Evolutionary conservation across 768 basidiomycete species (phyloP).

Genomic region (Suillus lakei): DNA sequence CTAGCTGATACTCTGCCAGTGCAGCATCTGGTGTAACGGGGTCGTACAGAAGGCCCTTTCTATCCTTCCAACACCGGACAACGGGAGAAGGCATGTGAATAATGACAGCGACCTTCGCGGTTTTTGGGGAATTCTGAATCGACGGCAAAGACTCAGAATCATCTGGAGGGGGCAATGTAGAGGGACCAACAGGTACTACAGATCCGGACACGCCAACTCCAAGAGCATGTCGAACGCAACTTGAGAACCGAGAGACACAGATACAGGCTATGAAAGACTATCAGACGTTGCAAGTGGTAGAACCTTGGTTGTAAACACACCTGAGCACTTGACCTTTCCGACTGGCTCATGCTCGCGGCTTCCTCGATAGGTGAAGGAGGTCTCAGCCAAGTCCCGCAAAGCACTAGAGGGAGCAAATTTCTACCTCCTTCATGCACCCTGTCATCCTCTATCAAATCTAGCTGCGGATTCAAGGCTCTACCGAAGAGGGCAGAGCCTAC

Average conservation of each 20-base stretch:
- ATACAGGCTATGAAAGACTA: background rate
- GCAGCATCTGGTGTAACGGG: no score
- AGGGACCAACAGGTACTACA: background rate
- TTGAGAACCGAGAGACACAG: background rate
- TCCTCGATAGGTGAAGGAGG: background rate
- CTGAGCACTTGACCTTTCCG: background rate
- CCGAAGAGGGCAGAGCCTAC: background rate
- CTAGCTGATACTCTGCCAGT: background rate
- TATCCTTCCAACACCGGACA: background rate
- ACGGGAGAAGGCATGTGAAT: background rate
- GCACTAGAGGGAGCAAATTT: background rate
- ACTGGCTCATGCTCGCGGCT: background rate
- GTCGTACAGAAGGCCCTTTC: background rate
- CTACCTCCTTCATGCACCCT: background rate
- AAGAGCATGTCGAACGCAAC: background rate
- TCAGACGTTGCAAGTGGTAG: background rate
- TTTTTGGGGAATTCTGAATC: background rate
- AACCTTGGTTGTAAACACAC: background rate
- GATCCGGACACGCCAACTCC: background rate
- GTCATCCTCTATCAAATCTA: background rate
- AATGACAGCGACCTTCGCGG: background rate
- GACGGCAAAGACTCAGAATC: background rate
- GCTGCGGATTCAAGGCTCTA: background rate
- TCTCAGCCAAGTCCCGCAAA: slow-evolving; percentile 2
- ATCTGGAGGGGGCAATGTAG: no score